These are phyloP conservation scores for Coniochaeta hoffmannii DNA, from an alignment of 2,329 filamentous ascomycete genomes.

Conservation along the genomic window DNA sequence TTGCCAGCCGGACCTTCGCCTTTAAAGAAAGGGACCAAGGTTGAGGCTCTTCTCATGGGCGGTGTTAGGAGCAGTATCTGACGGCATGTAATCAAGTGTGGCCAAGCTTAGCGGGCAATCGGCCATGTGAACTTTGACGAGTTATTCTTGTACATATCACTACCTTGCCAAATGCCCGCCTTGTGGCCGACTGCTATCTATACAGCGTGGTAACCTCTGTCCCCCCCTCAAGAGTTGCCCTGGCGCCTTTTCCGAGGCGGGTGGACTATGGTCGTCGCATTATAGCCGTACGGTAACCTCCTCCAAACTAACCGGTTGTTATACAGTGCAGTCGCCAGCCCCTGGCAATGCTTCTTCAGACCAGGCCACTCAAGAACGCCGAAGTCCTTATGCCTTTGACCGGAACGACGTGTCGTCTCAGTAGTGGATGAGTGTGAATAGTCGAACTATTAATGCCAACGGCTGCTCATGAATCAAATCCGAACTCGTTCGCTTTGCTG, in stretches of 20 bases:
- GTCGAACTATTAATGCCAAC: neutral
- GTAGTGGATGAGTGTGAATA: neutral
- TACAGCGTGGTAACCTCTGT: too few species aligned
- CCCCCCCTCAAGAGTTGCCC: too few species aligned
- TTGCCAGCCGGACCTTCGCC: slow-evolving; percentile 58
- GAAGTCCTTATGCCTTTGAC: neutral
- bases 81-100: slow-evolving; percentile 1
- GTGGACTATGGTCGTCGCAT: too few species aligned
- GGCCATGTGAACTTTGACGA: too few species aligned
- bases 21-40: slow-evolving; percentile 60
- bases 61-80: slow-evolving; percentile 22
- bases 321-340: too few species aligned
- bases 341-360: neutral
- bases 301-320: too few species aligned
- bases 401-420: neutral
- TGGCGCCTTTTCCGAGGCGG: too few species aligned
- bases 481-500: slow-evolving; percentile 73
- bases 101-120: too few species aligned
- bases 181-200: too few species aligned
- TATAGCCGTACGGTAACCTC: too few species aligned
- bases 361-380: neutral
- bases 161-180: too few species aligned
- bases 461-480: slow-evolving; percentile 20
- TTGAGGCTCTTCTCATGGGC: slow-evolving; percentile 76
- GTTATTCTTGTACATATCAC: too few species aligned